phyloP scores from a whole-genome alignment of 768 basidiomycete species.

The Agaricus sinodeliciosus region DNA sequence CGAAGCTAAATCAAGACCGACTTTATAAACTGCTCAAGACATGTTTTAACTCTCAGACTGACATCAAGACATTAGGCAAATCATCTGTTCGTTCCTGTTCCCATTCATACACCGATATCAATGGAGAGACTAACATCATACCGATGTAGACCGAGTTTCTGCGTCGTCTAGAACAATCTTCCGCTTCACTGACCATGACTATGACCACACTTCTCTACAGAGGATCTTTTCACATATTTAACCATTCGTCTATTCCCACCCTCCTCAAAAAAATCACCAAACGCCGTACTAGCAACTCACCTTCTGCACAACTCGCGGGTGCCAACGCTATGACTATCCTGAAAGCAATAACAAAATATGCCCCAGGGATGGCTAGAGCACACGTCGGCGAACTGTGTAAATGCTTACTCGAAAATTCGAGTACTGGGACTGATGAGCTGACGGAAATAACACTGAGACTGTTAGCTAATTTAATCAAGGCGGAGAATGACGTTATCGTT shows the following conservation, averaged over 20 bases:
- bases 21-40: constrained; percentile 81
- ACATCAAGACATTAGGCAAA: constrained; percentile 76
- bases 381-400: constrained; percentile 76
- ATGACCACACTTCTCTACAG: constrained; percentile 67
- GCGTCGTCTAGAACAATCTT: constrained; percentile 67
- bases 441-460: constrained; percentile 72
- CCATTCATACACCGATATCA: neutral
- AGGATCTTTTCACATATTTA: constrained; percentile 66
- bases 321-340: constrained; percentile 41
- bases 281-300: constrained; percentile 25
- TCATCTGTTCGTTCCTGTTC: constrained; percentile 46
- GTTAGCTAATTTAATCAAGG: constrained; percentile 57
- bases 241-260: constrained; percentile 79
- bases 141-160: constrained; percentile 64
- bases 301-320: constrained; percentile 39
- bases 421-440: constrained; percentile 33
- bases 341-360: constrained; percentile 59
- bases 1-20: constrained; percentile 78
- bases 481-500: constrained; percentile 50
- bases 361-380: constrained; percentile 62
- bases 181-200: constrained; percentile 54
- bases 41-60: constrained; percentile 78
- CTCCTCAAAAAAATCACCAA: constrained; percentile 67
- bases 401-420: constrained; percentile 45
- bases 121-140: neutral